phyloP scores from a whole-genome alignment of 257 asterid genomes.

The Nicotiana undulata region DNA sequence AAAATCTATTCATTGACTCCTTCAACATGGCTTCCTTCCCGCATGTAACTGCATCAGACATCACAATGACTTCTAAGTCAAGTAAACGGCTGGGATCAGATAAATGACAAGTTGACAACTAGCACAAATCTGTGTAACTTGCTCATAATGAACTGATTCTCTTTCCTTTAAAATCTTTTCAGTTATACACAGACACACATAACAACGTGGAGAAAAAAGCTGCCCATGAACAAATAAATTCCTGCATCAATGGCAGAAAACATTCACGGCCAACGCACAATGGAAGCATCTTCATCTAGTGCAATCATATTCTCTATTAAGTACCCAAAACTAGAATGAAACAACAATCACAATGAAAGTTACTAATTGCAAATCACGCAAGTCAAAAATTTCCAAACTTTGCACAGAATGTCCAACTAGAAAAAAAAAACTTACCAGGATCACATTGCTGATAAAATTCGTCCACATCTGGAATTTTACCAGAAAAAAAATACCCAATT shows the following conservation, averaged over 20 bases:
- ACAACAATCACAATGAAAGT: neutral
- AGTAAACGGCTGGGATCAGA: neutral
- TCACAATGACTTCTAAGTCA: neutral
- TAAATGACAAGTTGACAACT: neutral
- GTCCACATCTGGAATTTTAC: constrained; percentile 42
- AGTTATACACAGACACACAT: neutral
- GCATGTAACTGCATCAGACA: neutral
- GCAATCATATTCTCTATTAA: neutral
- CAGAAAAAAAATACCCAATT: neutral
- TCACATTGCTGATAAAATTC: constrained; percentile 53
- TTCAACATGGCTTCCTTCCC: neutral
- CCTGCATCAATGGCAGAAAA: neutral
- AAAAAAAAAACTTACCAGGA: constrained; percentile 27
- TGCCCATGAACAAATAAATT: neutral
- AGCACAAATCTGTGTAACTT: neutral
- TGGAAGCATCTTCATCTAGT: neutral
- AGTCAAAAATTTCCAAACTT: neutral
- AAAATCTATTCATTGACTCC: neutral
- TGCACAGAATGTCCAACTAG: neutral
- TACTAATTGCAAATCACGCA: constrained; percentile 1
- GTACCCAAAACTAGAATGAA: neutral
- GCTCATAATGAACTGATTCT: neutral
- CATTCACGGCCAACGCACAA: neutral
- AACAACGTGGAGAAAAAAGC: neutral
- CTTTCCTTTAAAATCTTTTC: neutral